Evolutionary conservation across 495 filamentous ascomycete species (phyloP).

Genomic region (Tricharina praecox): DNA sequence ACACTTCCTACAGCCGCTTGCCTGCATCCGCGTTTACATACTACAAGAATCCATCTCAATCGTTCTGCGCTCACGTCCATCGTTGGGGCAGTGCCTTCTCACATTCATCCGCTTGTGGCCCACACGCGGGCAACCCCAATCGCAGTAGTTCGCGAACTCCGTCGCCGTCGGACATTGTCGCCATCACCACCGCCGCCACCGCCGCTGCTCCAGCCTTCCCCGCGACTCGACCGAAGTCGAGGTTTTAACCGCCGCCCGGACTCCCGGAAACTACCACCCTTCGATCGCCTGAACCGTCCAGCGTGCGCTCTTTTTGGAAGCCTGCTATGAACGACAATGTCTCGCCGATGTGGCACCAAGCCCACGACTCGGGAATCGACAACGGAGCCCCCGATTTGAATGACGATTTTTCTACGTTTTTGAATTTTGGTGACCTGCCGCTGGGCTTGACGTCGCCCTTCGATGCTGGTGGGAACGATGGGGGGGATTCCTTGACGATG

Average conservation of each 20-base stretch:
- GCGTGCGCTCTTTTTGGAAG: slow-evolving; percentile 3
- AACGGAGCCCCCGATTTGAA: slow-evolving; percentile 10
- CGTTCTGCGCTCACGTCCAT: no score
- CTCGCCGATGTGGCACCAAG: slow-evolving; percentile 17
- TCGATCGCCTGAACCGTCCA: slow-evolving; percentile 6
- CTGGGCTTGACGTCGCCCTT: slow-evolving; percentile 20
- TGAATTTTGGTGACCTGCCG: slow-evolving; percentile 22
- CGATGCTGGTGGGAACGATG: slow-evolving; percentile 14
- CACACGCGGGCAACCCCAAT: slow-evolving; percentile 29
- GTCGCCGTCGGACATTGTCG: no score
- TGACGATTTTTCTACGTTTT: slow-evolving; percentile 25
- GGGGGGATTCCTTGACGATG: slow-evolving; percentile 19
- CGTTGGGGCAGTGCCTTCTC: slow-evolving; percentile 16
- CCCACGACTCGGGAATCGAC: slow-evolving; percentile 10
- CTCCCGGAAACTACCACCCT: slow-evolving; percentile 3
- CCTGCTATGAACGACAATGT: slow-evolving; percentile 22
- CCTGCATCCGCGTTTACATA: no score
- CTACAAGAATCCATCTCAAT: no score
- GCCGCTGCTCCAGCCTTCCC: slow-evolving; percentile 12
- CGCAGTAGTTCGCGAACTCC: no score
- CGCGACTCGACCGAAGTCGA: slow-evolving; percentile 3
- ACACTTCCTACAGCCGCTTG: no score
- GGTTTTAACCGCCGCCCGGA: neutral
- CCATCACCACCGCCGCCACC: slow-evolving; percentile 5
- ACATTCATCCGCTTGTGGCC: slow-evolving; percentile 20